Evolutionary conservation across 768 basidiomycete genomes (phyloP).

Genomic region (Leucocoprinus birnbaumii): DNA sequence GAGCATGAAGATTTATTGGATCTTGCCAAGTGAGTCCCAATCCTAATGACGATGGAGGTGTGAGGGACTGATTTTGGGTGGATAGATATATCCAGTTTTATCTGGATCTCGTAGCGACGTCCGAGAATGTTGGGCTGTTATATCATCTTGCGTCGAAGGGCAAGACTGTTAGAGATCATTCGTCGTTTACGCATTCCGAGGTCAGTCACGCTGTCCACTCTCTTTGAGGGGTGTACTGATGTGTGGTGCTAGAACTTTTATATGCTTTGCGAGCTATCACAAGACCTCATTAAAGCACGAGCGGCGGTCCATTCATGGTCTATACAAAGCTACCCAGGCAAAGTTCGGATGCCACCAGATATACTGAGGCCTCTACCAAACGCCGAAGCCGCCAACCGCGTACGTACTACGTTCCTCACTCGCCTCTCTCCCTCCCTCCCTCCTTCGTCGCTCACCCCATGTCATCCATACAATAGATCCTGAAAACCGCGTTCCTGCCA

Average conservation of each 20-base stretch:
- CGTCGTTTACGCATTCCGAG: slow-evolving; percentile 66
- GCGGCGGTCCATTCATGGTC: slow-evolving; percentile 69
- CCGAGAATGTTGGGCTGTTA: slow-evolving; percentile 84
- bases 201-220: slow-evolving; percentile 32
- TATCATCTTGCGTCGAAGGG: slow-evolving; percentile 78
- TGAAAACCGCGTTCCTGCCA: slow-evolving; percentile 67
- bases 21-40: slow-evolving; percentile 67
- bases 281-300: slow-evolving; percentile 77
- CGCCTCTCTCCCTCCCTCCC: no score
- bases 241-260: slow-evolving; percentile 72
- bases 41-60: neutral
- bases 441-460: neutral
- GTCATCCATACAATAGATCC: slow-evolving; percentile 40
- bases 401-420: slow-evolving; percentile 20
- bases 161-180: slow-evolving; percentile 85
- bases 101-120: slow-evolving; percentile 67
- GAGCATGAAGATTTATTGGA: slow-evolving; percentile 68
- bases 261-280: slow-evolving; percentile 82
- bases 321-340: slow-evolving; percentile 76
- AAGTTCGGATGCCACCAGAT: slow-evolving; percentile 76
- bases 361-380: slow-evolving; percentile 73
- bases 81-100: slow-evolving; percentile 87
- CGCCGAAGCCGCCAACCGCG: slow-evolving; percentile 65
- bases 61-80: neutral
- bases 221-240: neutral